Conservation (phyloP, 2,329 filamentous ascomycete species). For the Arthrobotrys sphaeroides region DNA sequence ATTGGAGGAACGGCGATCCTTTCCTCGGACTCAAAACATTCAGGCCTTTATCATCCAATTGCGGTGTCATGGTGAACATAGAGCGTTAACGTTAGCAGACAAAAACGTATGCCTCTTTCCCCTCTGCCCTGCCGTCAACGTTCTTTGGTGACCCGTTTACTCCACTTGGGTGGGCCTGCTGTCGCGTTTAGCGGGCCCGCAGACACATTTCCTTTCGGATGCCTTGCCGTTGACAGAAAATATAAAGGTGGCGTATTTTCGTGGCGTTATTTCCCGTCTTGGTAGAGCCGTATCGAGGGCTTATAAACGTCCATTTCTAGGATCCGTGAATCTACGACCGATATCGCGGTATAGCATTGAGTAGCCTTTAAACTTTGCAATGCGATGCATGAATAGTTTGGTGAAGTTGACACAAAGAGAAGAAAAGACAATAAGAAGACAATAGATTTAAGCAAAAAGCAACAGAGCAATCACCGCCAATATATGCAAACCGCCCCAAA, state of each 20-base stretch:
- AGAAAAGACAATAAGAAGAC: background rate
- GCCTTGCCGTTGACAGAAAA: background rate
- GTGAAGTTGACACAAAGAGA: too few species aligned
- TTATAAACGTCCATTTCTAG: too few species aligned
- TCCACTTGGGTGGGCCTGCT: background rate
- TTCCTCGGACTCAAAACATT: background rate
- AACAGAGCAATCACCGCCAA: background rate
- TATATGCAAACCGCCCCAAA: background rate
- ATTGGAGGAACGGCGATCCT: constrained; percentile 47
- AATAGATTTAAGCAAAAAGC: background rate
- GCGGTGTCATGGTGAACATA: background rate
- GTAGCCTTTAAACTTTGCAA: too few species aligned
- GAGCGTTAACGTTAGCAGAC: background rate
- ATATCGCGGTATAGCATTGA: too few species aligned
- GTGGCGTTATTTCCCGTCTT: background rate
- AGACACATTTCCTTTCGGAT: background rate
- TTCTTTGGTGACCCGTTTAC: background rate
- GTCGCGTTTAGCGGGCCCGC: background rate
- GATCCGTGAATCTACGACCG: background rate
- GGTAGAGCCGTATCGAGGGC: background rate
- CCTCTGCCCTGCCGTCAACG: background rate
- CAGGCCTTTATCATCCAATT: constrained; percentile 15
- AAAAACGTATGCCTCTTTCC: background rate
- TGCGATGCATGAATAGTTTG: too few species aligned
- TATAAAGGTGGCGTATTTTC: constrained; percentile 9